These are phyloP conservation scores for Periglandula ipomoeae DNA, from an alignment of 2,329 filamentous ascomycete species.

Conservation along the genomic window DNA sequence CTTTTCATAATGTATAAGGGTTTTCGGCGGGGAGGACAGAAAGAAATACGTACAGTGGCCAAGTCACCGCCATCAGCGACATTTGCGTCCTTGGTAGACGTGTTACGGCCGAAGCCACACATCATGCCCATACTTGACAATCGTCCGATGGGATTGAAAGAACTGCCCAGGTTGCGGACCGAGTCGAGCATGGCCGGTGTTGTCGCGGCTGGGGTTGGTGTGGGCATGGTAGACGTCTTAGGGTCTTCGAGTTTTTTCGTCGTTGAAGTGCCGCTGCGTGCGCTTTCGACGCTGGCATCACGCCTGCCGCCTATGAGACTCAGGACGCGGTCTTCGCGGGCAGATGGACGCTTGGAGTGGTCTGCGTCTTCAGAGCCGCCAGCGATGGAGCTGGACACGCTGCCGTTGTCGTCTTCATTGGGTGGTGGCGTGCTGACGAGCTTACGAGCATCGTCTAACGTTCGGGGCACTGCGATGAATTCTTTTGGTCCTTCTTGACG, in stretches of 20 bases:
- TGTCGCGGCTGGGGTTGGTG: constrained; percentile 29
- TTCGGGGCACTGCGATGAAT: constrained; percentile 65
- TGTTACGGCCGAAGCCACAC: constrained; percentile 60
- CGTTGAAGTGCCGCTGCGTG: constrained; percentile 55
- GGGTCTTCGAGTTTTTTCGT: constrained; percentile 44
- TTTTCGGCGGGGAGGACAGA: background rate
- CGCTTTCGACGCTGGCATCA: constrained; percentile 71
- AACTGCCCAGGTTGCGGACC: constrained; percentile 70
- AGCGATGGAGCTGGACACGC: constrained; percentile 41
- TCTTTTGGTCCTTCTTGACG: constrained; percentile 36
- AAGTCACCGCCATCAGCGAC: constrained; percentile 45
- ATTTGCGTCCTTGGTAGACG: constrained; percentile 30
- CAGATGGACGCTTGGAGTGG: constrained; percentile 17
- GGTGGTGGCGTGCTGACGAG: constrained; percentile 67
- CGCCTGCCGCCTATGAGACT: constrained; percentile 65
- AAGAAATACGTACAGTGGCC: constrained; percentile 38
- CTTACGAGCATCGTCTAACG: constrained; percentile 84
- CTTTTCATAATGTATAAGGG: background rate
- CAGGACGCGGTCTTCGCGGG: constrained; percentile 55
- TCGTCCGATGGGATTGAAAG: constrained; percentile 73
- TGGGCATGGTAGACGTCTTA: constrained; percentile 12
- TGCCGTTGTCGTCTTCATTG: constrained; percentile 54
- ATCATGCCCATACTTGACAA: constrained; percentile 67
- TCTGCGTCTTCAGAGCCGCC: constrained; percentile 32
- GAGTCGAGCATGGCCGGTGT: constrained; percentile 64